A percentile compares a stretch with the other conserved stretches of the same genome.
These are phyloP conservation scores for Drechslera avenae DNA, from an alignment of 2,329 filamentous ascomycete genomes.

Conservation along the genomic window DNA sequence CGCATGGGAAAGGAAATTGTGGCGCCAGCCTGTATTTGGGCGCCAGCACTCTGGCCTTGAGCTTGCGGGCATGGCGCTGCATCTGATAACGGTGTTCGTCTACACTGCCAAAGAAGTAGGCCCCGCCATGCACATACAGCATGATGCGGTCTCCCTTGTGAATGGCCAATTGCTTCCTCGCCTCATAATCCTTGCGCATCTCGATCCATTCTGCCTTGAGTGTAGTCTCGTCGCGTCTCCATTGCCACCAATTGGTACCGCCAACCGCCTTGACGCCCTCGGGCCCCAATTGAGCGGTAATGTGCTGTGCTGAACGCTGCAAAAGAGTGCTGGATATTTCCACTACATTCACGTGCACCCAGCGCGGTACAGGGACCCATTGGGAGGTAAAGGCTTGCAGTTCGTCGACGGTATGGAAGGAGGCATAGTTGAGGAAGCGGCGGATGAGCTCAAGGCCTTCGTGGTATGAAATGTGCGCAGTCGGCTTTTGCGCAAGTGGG, in stretches of 20 bases:
- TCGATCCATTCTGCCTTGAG: constrained; percentile 94
- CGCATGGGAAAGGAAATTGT: constrained; percentile 95
- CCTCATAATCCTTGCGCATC: constrained; percentile 81
- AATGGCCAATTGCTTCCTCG: constrained; percentile 66
- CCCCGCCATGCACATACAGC: constrained; percentile 92
- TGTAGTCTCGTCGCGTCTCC: constrained; percentile 68
- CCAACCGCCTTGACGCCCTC: constrained; percentile 76
- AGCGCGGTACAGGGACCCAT: constrained; percentile 87
- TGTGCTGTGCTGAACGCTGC: constrained; percentile 64
- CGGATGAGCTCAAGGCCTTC: constrained; percentile 88
- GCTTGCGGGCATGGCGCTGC: constrained; percentile 91
- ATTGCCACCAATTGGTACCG: constrained; percentile 78
- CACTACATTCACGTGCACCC: constrained; percentile 78
- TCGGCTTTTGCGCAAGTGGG: constrained; percentile 76
- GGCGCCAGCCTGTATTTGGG: constrained; percentile 85
- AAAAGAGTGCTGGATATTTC: constrained; percentile 69
- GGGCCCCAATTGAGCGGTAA: constrained; percentile 76
- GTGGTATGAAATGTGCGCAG: constrained; percentile 90
- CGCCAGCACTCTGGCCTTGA: constrained; percentile 87
- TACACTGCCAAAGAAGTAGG: constrained; percentile 93
- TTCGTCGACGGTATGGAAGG: constrained; percentile 90
- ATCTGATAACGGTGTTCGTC: constrained; percentile 98
- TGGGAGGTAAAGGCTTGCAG: constrained; percentile 89
- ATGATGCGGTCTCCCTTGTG: constrained; percentile 73
- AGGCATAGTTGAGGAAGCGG: constrained; percentile 81